Evolutionary conservation across 768 basidiomycete genomes (phyloP).

Genomic region (Paxillus ammoniavirescens): DNA sequence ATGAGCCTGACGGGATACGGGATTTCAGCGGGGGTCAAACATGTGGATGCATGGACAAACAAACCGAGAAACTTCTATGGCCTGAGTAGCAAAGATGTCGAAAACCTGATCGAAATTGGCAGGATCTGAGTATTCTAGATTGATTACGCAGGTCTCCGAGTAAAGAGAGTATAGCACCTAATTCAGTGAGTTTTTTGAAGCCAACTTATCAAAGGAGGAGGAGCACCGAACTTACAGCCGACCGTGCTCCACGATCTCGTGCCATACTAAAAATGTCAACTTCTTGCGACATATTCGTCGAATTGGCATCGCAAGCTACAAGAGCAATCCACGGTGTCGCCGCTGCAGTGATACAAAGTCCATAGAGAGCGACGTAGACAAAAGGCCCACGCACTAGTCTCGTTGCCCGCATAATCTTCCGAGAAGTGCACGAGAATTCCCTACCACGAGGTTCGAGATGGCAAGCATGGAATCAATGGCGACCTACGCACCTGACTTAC

Average conservation of each 20-base stretch:
- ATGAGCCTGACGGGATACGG: conserved; percentile 40
- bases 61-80: conserved; percentile 53
- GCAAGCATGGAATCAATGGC: not conserved
- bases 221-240: conserved; percentile 54
- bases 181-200: conserved; percentile 1
- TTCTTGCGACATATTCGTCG: conserved; percentile 57
- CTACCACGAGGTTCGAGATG: conserved; percentile 32
- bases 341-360: conserved; percentile 38
- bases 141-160: conserved; percentile 74
- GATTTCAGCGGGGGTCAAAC: not conserved
- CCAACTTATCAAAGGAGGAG: not conserved
- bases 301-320: conserved; percentile 78
- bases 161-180: conserved; percentile 78
- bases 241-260: conserved; percentile 72
- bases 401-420: conserved; percentile 51
- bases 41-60: conserved; percentile 22
- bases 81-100: conserved; percentile 75
- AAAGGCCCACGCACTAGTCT: conserved; percentile 48
- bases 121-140: conserved; percentile 64
- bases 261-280: conserved; percentile 84
- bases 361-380: conserved; percentile 6
- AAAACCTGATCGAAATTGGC: conserved; percentile 66
- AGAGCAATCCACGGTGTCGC: conserved; percentile 90
- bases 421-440: conserved; percentile 85
- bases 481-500: conserved; percentile 50